Evolutionary conservation across 2,329 filamentous ascomycete species (phyloP).

Genomic region (Aspergillus novofumigatus): DNA sequence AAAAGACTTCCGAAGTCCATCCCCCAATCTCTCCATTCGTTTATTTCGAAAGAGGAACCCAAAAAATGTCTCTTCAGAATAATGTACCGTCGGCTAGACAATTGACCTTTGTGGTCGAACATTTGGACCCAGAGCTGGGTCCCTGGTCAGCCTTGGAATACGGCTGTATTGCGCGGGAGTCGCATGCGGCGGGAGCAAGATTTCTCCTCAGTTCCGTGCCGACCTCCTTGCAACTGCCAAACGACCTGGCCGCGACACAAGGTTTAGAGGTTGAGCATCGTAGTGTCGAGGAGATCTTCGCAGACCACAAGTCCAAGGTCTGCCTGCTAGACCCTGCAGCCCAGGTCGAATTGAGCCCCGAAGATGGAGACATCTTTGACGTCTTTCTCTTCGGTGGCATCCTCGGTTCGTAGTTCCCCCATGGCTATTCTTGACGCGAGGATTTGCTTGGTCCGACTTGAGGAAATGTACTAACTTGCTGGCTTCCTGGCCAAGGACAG

Average conservation of each 20-base stretch:
- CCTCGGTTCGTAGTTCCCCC: constrained; percentile 58
- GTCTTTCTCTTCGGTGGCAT: constrained; percentile 96
- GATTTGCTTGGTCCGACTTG: background rate
- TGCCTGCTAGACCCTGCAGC: constrained; percentile 89
- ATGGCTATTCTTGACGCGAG: background rate
- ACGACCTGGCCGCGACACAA: constrained; percentile 57
- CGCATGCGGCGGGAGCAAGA: constrained; percentile 58
- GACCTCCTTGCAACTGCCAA: constrained; percentile 55
- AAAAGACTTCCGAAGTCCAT: background rate
- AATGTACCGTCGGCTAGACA: constrained; percentile 19
- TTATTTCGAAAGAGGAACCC: background rate
- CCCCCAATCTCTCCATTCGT: background rate
- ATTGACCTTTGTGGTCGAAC: constrained; percentile 90
- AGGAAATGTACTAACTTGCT: constrained; percentile 5
- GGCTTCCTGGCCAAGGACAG: constrained; percentile 43
- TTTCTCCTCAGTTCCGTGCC: constrained; percentile 85
- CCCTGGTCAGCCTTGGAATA: constrained; percentile 95
- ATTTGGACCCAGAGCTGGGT: constrained; percentile 91
- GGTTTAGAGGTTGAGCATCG: constrained; percentile 67
- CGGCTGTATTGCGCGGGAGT: constrained; percentile 78
- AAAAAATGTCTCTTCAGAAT: constrained; percentile 12
- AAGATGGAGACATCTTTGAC: constrained; percentile 78
- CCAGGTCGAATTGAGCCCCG: constrained; percentile 72
- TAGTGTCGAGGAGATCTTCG: constrained; percentile 80
- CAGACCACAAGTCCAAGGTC: constrained; percentile 66